A percentile compares a stretch with the other conserved stretches of the same genome.
phyloP scores from a whole-genome alignment of 371 early-diverging fungal species.

The Chytridium lagenaria region DNA sequence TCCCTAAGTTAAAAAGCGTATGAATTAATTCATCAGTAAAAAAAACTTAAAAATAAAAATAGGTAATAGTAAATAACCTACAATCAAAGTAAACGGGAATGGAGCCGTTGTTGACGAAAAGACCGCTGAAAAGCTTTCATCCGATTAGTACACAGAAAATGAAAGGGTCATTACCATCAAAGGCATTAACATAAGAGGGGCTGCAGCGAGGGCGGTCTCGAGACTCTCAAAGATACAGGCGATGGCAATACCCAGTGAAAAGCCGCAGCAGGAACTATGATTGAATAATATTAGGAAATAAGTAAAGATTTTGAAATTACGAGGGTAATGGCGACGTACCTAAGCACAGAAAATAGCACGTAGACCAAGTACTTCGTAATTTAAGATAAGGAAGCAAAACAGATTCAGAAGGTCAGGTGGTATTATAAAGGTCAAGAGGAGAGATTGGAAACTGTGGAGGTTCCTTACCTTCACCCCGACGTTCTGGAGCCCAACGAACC shows the following conservation, averaged over 20 bases:
- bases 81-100: slow-evolving; percentile 57
- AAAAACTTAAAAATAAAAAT: neutral
- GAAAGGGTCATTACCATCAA: slow-evolving; percentile 24
- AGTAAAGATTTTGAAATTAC: neutral
- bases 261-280: slow-evolving; percentile 34
- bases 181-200: slow-evolving; percentile 32
- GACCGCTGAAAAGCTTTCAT: slow-evolving; percentile 57
- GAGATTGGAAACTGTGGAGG: too few relatives aligned
- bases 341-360: slow-evolving; percentile 26
- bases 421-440: too few relatives aligned
- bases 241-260: slow-evolving; percentile 32
- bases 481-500: slow-evolving; percentile 47
- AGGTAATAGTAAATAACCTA: neutral
- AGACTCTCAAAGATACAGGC: slow-evolving; percentile 30
- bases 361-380: slow-evolving; percentile 29
- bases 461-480: too few relatives aligned
- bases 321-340: slow-evolving; percentile 1
- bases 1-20: slow-evolving; percentile 22
- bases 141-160: neutral
- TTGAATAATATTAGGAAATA: slow-evolving; percentile 12
- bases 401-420: neutral
- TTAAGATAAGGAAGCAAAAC: neutral
- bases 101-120: slow-evolving; percentile 66
- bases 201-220: slow-evolving; percentile 28
- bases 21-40: neutral